Conservation (phyloP, 1,139 yeast species). For the Magnusiomyces sp. region DNA sequence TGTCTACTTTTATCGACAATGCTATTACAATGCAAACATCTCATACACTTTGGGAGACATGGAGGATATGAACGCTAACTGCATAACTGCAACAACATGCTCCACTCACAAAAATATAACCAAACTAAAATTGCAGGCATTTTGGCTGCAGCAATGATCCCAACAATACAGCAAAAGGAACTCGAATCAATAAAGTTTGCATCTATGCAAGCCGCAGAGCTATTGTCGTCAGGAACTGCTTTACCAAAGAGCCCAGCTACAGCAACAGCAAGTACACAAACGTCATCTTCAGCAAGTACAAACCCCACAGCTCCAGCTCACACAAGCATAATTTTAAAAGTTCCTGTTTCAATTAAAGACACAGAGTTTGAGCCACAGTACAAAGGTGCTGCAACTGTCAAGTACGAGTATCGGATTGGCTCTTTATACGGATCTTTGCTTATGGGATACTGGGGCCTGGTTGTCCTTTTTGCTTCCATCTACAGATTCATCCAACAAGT, state of each 20-base stretch:
- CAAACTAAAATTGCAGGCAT: too few relatives aligned
- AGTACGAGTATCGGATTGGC: conserved; percentile 28
- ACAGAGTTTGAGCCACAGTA: conserved; percentile 4
- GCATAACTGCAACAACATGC: too few relatives aligned
- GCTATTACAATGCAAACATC: conserved; percentile 11
- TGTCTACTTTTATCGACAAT: conserved; percentile 9
- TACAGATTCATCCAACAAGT: conserved; percentile 16
- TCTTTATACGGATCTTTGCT: conserved; percentile 21
- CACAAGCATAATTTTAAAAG: background rate
- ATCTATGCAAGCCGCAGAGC: too few relatives aligned
- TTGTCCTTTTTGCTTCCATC: conserved; percentile 17
- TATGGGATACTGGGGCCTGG: conserved; percentile 22
- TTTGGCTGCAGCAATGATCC: too few relatives aligned
- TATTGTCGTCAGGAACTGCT: too few relatives aligned
- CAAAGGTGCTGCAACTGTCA: conserved; percentile 10
- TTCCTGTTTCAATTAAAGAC: background rate
- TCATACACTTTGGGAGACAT: conserved; percentile 10
- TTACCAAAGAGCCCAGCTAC: background rate
- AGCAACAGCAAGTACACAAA: conserved; percentile 1
- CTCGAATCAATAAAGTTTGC: too few relatives aligned
- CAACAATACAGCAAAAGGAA: too few relatives aligned
- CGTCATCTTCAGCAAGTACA: background rate
- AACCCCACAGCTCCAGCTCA: background rate
- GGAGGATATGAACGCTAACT: conserved; percentile 11
- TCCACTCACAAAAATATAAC: too few relatives aligned